Evolutionary conservation across 116 monocot genomes (phyloP).

Genomic region (Phalaenopsis hybrid): DNA sequence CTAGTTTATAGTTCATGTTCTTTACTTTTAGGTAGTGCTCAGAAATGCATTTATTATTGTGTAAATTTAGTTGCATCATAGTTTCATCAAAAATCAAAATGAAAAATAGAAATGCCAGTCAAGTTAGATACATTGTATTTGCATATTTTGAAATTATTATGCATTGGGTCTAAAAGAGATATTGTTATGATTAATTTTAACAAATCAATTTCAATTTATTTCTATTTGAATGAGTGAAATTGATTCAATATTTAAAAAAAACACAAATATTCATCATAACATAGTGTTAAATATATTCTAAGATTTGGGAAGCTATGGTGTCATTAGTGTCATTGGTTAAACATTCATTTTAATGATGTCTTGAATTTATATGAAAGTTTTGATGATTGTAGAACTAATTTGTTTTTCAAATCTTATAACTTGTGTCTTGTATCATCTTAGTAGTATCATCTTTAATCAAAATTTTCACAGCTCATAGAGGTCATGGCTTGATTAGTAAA

Average conservation of each 20-base stretch:
- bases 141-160: neutral
- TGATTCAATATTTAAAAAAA: no score
- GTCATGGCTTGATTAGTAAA: neutral
- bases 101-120: neutral
- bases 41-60: neutral
- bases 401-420: neutral
- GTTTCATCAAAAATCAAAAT: neutral
- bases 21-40: neutral
- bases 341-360: neutral
- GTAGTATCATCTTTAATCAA: no score
- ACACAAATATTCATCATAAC: neutral
- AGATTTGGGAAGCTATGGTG: neutral
- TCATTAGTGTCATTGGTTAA: neutral
- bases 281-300: neutral
- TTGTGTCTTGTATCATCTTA: neutral
- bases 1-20: neutral
- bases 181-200: neutral
- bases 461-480: neutral
- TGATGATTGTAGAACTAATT: no score
- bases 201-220: neutral
- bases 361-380: no score
- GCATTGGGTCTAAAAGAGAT: neutral
- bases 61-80: neutral
- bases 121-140: neutral
- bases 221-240: neutral